Percentiles rank a stretch among this genome's conserved stretches.
These are phyloP conservation scores for Fremontodendron californicum DNA, from an alignment of 345 rosid genomes.

Conservation along the genomic window DNA sequence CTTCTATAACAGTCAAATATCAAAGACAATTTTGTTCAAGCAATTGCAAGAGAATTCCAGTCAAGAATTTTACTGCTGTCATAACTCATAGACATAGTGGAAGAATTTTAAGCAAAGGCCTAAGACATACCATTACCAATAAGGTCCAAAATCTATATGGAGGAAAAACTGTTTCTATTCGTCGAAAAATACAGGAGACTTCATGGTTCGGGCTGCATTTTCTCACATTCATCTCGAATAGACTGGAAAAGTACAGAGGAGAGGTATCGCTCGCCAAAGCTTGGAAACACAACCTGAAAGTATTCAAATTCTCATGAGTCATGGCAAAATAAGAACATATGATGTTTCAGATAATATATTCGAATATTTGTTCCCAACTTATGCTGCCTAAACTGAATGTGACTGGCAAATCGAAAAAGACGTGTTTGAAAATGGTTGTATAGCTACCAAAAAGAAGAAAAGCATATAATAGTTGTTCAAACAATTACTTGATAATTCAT, in stretches of 20 bases:
- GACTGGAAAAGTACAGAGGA: conserved; percentile 88
- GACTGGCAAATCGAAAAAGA: background rate
- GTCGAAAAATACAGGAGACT: background rate
- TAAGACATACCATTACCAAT: background rate
- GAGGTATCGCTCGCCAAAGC: conserved; percentile 89
- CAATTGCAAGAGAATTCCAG: background rate
- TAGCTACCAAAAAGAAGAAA: background rate
- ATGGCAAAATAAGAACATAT: background rate
- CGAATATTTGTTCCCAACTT: background rate
- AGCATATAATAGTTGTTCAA: background rate
- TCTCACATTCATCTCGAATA: conserved; percentile 84
- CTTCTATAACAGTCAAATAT: background rate
- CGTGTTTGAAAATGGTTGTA: background rate
- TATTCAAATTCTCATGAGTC: background rate
- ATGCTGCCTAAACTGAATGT: background rate
- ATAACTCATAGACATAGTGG: background rate
- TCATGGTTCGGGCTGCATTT: conserved; percentile 71
- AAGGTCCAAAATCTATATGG: background rate
- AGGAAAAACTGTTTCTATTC: background rate
- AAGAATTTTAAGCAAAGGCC: background rate
- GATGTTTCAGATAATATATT: background rate
- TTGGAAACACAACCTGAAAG: conserved; percentile 85
- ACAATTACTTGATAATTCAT: background rate
- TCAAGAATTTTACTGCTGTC: background rate
- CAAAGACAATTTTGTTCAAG: background rate